Evolutionary conservation across 2,329 filamentous ascomycete genomes (phyloP).

Genomic region (Pseudophaeomoniella oleicola): DNA sequence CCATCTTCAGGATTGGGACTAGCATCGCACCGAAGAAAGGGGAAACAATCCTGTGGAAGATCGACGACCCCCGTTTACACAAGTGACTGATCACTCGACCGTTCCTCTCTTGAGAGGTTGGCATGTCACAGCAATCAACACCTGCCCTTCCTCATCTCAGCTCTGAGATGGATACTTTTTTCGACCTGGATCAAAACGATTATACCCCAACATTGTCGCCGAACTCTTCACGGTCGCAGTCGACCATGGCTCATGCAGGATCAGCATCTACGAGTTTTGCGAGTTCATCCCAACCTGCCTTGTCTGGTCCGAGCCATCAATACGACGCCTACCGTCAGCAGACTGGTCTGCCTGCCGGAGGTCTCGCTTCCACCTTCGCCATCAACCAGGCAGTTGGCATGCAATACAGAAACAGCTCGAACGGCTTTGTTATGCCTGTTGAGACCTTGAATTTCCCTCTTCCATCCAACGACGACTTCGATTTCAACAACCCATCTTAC

Average conservation of each 20-base stretch:
- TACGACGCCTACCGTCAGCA: conserved; percentile 94
- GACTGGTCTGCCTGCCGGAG: conserved; percentile 78
- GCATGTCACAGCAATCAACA: conserved; percentile 1
- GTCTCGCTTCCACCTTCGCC: conserved; percentile 63
- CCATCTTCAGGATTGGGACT: too few species aligned
- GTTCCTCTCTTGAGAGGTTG: too few species aligned
- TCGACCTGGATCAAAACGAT: conserved; percentile 29
- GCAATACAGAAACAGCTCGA: conserved; percentile 20
- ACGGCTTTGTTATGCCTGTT: conserved; percentile 27
- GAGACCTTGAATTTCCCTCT: conserved; percentile 13
- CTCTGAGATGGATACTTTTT: conserved; percentile 29
- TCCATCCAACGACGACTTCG: conserved; percentile 42
- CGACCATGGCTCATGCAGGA: conserved; percentile 14
- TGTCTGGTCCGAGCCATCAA: conserved; percentile 78
- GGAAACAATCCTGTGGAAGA: too few species aligned
- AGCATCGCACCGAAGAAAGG: too few species aligned
- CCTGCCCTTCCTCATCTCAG: conserved; percentile 14
- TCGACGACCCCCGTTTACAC: too few species aligned
- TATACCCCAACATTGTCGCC: conserved; percentile 17
- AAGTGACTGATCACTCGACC: too few species aligned
- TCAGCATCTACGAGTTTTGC: conserved; percentile 16
- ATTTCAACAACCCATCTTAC: conserved; percentile 40
- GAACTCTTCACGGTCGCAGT: conserved; percentile 4
- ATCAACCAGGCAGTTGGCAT: conserved; percentile 47
- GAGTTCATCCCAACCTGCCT: conserved; percentile 36